These are phyloP conservation scores for Sporothrix variecibatus DNA, from an alignment of 2,329 filamentous ascomycete genomes.

Conservation along the genomic window DNA sequence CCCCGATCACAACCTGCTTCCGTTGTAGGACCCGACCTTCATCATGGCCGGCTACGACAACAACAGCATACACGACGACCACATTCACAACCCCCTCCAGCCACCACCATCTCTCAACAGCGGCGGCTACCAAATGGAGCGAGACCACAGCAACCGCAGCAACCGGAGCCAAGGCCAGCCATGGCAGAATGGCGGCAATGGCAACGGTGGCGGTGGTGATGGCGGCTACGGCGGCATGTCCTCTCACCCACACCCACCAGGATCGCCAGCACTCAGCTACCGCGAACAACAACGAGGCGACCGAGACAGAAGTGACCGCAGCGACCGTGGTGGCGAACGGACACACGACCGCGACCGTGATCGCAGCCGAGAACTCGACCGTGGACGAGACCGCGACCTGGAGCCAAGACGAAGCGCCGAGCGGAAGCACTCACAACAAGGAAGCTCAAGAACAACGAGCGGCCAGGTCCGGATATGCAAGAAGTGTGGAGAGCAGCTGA, in stretches of 20 bases:
- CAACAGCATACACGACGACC: slow-evolving; percentile 43
- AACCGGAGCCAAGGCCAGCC: slow-evolving; percentile 27
- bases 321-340: slow-evolving; percentile 36
- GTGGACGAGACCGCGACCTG: slow-evolving; percentile 36
- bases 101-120: slow-evolving; percentile 24
- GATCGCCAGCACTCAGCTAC: slow-evolving; percentile 43
- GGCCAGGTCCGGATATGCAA: slow-evolving; percentile 70
- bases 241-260: slow-evolving; percentile 34
- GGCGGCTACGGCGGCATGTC: slow-evolving; percentile 31
- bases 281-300: slow-evolving; percentile 30
- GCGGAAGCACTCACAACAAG: slow-evolving; percentile 45
- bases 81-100: slow-evolving; percentile 36
- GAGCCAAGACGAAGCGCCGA: slow-evolving; percentile 58
- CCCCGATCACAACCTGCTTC: neutral
- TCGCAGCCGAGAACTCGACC: slow-evolving; percentile 36
- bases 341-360: slow-evolving; percentile 34
- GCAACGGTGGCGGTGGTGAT: slow-evolving; percentile 25
- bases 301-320: slow-evolving; percentile 31
- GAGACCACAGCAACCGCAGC: slow-evolving; percentile 32
- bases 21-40: slow-evolving; percentile 5
- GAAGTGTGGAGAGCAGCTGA: slow-evolving; percentile 85
- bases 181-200: slow-evolving; percentile 32
- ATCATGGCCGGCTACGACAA: slow-evolving; percentile 45
- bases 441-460: slow-evolving; percentile 57
- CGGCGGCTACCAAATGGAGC: slow-evolving; percentile 34